Evolutionary conservation across 345 rosid genomes (phyloP).

Genomic region (Odontarrhena argentea): DNA sequence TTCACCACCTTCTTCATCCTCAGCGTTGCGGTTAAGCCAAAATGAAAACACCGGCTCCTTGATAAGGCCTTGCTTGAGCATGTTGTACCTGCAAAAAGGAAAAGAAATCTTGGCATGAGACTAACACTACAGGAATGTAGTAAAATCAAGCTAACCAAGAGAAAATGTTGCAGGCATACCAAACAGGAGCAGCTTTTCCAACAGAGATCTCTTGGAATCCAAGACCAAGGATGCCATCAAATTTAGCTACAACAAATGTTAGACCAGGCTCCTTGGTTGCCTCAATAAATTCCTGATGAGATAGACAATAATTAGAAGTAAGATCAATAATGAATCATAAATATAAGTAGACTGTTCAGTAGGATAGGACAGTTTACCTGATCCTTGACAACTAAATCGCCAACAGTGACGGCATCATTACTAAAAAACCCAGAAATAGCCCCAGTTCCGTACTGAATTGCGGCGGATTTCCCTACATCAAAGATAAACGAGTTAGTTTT

Average conservation of each 20-base stretch:
- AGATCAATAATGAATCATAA: conserved; percentile 9
- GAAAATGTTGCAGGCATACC: conserved; percentile 51
- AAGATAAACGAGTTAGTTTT: neutral
- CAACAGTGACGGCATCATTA: conserved; percentile 72
- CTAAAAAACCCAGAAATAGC: conserved; percentile 84
- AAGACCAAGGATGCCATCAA: conserved; percentile 97
- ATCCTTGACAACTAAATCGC: conserved; percentile 69
- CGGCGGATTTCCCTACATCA: conserved; percentile 67
- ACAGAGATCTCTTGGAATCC: conserved; percentile 92
- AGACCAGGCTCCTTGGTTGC: conserved; percentile 90
- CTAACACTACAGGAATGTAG: conserved; percentile 7
- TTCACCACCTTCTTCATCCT: conserved; percentile 85
- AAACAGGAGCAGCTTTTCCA: conserved; percentile 77
- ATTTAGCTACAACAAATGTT: conserved; percentile 79
- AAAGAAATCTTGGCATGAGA: conserved; percentile 21
- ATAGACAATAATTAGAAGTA: neutral
- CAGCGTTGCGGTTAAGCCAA: conserved; percentile 88
- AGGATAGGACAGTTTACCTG: conserved; percentile 50
- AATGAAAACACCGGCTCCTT: conserved; percentile 91
- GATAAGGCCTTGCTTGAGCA: conserved; percentile 79
- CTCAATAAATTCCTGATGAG: conserved; percentile 82
- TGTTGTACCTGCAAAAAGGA: conserved; percentile 65
- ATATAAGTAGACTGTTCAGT: neutral
- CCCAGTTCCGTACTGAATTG: conserved; percentile 89
- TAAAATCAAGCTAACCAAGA: conserved; percentile 1